phyloP scores from a whole-genome alignment of 495 filamentous ascomycete genomes.

The Xylaria grammica region DNA sequence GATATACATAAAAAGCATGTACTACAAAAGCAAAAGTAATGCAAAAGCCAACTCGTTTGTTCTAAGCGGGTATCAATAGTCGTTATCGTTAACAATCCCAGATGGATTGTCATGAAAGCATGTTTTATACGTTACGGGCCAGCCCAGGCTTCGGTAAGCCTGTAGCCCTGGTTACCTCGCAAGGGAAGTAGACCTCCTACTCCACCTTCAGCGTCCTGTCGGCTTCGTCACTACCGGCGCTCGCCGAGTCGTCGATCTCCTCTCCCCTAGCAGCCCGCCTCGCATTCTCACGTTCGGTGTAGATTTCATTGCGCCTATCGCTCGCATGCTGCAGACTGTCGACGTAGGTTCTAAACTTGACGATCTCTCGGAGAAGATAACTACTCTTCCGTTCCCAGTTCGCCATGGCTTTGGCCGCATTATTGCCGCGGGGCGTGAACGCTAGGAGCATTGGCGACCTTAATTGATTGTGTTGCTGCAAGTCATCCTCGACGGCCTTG shows the following conservation, averaged over 20 bases:
- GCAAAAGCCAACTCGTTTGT: slow-evolving; percentile 14
- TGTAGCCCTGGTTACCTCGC: neutral
- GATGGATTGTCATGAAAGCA: neutral
- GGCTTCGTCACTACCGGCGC: slow-evolving; percentile 20
- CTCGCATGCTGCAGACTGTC: slow-evolving; percentile 68
- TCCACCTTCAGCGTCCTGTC: slow-evolving; percentile 21
- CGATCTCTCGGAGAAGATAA: slow-evolving; percentile 91
- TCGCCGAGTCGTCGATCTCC: slow-evolving; percentile 35
- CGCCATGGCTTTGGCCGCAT: slow-evolving; percentile 78
- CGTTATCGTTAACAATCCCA: slow-evolving; percentile 17
- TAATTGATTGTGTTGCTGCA: slow-evolving; percentile 85
- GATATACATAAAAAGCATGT: slow-evolving; percentile 7
- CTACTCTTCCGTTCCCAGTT: slow-evolving; percentile 98
- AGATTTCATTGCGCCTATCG: slow-evolving; percentile 49
- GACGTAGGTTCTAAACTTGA: slow-evolving; percentile 95
- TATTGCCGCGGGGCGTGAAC: slow-evolving; percentile 86
- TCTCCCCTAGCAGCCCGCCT: slow-evolving; percentile 44
- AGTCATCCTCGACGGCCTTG: slow-evolving; percentile 81
- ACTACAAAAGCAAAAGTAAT: neutral
- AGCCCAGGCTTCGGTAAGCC: neutral
- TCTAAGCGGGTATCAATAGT: slow-evolving; percentile 24
- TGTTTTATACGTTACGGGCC: neutral
- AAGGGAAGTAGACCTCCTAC: neutral
- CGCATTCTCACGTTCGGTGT: slow-evolving; percentile 52
- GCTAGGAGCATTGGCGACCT: slow-evolving; percentile 83